Evolutionary conservation across 2,329 filamentous ascomycete genomes (phyloP), one percentile per base, ranked within the genome.

Genomic region (Trichoderma sp.): DNA sequence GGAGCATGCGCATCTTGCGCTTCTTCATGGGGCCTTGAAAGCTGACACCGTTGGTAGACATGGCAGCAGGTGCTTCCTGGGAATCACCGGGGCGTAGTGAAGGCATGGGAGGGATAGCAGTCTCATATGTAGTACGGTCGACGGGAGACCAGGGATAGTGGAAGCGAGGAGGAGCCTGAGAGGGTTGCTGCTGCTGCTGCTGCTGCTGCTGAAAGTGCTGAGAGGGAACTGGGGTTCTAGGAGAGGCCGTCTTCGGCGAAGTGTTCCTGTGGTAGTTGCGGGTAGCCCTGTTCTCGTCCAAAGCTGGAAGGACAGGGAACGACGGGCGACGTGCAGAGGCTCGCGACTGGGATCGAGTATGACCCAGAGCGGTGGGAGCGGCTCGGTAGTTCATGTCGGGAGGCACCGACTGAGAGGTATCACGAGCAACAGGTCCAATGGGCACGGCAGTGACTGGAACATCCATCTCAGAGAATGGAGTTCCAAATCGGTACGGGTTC

Each of bases 11-110:
- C 39, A 91, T 96, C 82, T 93, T 93, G 77, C 95, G 92, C 85
- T 97, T 97, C 85, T 93, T 94, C 89, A 99, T 97, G 80, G 90
- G 94, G 1, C 96, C 96, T 60, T 92, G 88, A 79, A 94, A 92
- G 39, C 88, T 87, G 71, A 91, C 81, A 68, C 88, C 87, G 65
- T 84, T 81, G 61, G 78, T 76, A 69, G 80, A 78, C 76, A 55
- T 43, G 68, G 79, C 78, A 73, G 76, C 73, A 68, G 77, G 72
- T 65, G 75, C 70, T 58, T 75, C 70, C 75, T 77, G 68, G 73
- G 76, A 66, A 14, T 69, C 60, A 18, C 59, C 60, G 6, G 73
- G 60, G 73, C 74, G 59, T 28, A 75, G 8, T n/a, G 63, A 7
- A 4, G 74, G 69, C 43, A 75, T 72, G 39, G 79, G 82, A 52